phyloP scores from a whole-genome alignment of 768 basidiomycete species.

The Tricholoma furcatifolium region DNA sequence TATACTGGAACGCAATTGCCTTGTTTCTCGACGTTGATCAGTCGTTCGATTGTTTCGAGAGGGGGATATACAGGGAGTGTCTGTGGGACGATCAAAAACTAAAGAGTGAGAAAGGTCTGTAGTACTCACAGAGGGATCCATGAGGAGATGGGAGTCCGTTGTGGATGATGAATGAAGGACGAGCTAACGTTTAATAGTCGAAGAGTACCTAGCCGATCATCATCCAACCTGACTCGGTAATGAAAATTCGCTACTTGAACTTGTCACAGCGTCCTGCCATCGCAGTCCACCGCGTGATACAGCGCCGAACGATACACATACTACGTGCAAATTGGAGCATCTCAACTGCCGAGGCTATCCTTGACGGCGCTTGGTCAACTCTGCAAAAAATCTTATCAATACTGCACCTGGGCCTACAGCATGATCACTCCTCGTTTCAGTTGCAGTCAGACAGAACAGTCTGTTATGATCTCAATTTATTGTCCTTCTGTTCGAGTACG shows the following conservation, averaged over 20 bases:
- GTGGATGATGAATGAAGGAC: neutral
- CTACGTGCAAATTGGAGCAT: too few species aligned
- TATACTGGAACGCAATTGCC: constrained; percentile 95
- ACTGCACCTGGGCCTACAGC: neutral
- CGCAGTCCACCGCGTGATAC: too few species aligned
- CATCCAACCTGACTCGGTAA: neutral
- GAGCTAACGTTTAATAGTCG: neutral
- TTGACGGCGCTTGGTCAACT: too few species aligned
- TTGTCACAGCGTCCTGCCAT: too few species aligned
- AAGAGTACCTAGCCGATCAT: neutral
- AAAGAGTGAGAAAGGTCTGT: neutral
- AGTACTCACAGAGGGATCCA: constrained; percentile 51
- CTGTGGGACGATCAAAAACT: constrained; percentile 30
- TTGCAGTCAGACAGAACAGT: constrained; percentile 58
- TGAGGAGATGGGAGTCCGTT: neutral
- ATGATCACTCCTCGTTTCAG: constrained; percentile 82
- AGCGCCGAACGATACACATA: too few species aligned
- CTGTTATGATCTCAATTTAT: constrained; percentile 60
- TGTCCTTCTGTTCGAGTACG: constrained; percentile 73
- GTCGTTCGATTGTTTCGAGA: constrained; percentile 69
- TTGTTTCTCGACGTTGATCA: constrained; percentile 76
- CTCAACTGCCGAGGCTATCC: too few species aligned
- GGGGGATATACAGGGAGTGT: constrained; percentile 70
- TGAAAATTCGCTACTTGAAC: too few species aligned
- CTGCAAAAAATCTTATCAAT: too few species aligned